Base-by-base conservation (phyloP, 208 protist genomes). In the Crithidia acanthocephali region DNA sequence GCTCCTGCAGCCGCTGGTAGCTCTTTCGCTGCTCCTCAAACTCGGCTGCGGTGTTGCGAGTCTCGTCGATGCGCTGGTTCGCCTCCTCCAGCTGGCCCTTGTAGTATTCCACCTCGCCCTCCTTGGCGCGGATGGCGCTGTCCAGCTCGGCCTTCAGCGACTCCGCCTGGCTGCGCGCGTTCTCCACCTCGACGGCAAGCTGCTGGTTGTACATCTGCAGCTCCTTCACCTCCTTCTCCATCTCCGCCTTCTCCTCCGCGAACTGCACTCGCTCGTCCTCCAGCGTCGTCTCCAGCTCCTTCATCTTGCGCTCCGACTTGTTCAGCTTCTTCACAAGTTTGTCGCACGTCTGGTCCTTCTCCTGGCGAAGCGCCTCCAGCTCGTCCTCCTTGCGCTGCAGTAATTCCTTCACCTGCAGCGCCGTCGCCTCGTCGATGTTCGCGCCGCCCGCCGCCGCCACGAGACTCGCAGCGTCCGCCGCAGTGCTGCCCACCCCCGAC, bases 301-400 rank as follows among this genome's bases (percentile, higher is more conserved):
- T 85, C 30, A 93, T 91, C 63, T 81, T 83, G 47, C 86, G 81
- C 59, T 91, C 86, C 20, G 79, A 85, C 79, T 95, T 97, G 83
- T 97, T 97, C 56, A 97, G 83, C 69, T 94, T 93, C 81, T 90
- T 92, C 13, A 97, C 93, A 27, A 97, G 83, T 68, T 95, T 97
- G 72, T 97, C 93, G 61, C 86, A 93, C 27, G 79, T 85, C 67
- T 86, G 68, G 44, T 95, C 88, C 83, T 90, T 92, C 65, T 95
- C 90, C 18, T 67, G 61, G 33, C 76, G 84, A 37, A 95, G 59
- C 37, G 64, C 68, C 68, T 97, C 93, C 61, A 95, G 68, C 66
- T 94, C 89, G 42, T 95, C 86, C 65, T 95, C 93, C 70, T 97
- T 97, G 55, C 73, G 72, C 80, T 91, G 84, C 30, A 97, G 81